Conservation (phyloP, 257 asterid genomes). For the Galeopsis tetrahit region DNA sequence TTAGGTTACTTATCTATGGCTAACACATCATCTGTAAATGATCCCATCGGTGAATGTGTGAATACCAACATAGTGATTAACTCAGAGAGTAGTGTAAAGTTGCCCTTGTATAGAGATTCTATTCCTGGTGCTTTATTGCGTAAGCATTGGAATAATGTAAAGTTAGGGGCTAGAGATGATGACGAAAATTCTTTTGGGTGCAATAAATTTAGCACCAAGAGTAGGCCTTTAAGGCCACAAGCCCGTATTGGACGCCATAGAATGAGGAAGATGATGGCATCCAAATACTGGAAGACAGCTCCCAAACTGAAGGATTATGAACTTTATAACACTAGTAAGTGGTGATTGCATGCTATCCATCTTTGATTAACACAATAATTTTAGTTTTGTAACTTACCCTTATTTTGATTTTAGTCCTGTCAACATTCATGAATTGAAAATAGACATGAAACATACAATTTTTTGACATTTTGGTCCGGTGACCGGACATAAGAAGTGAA, state of each 20-base stretch:
- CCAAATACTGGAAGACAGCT: constrained; percentile 74
- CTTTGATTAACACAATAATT: neutral
- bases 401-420: too few species aligned
- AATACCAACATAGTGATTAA: constrained; percentile 59
- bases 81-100: constrained; percentile 84
- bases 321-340: constrained; percentile 67
- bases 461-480: too few species aligned
- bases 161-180: constrained; percentile 93
- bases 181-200: constrained; percentile 89
- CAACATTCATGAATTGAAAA: too few species aligned
- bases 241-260: constrained; percentile 62
- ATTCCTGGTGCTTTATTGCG: constrained; percentile 60
- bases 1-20: constrained; percentile 50
- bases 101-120: constrained; percentile 74
- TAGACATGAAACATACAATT: too few species aligned
- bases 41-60: constrained; percentile 55
- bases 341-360: constrained; percentile 3
- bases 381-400: neutral
- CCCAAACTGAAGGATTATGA: constrained; percentile 68
- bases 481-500: too few species aligned
- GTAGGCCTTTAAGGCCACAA: constrained; percentile 66
- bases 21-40: constrained; percentile 64
- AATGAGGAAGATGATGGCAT: constrained; percentile 70
- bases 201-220: constrained; percentile 64
- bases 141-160: constrained; percentile 73